Conservation (phyloP, 257 asterid species). For the Plantago major region DNA sequence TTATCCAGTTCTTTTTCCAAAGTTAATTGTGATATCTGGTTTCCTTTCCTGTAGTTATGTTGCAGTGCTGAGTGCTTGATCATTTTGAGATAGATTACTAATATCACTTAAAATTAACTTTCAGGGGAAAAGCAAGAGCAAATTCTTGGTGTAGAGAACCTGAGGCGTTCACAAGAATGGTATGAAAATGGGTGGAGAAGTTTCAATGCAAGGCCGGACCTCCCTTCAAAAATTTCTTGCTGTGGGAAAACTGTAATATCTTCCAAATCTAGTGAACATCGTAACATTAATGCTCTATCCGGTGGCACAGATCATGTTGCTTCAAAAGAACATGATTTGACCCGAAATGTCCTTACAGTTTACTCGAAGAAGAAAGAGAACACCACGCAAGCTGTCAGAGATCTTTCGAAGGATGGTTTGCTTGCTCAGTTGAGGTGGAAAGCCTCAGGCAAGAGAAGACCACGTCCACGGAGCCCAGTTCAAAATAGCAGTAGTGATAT, state of each 20-base stretch:
- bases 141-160: constrained; percentile 27
- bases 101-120: constrained; percentile 4
- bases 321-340: not conserved
- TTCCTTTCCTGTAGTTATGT: no score
- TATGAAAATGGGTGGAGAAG: constrained; percentile 41
- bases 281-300: not conserved
- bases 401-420: constrained; percentile 48
- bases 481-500: constrained; percentile 27
- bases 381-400: constrained; percentile 23
- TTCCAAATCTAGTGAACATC: not conserved
- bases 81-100: not conserved
- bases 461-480: constrained; percentile 40
- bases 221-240: constrained; percentile 25
- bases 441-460: constrained; percentile 57
- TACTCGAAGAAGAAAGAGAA: constrained; percentile 7
- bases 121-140: constrained; percentile 58
- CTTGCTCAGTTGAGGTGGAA: constrained; percentile 55
- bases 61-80: not conserved
- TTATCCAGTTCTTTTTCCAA: not conserved
- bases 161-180: constrained; percentile 83
- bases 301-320: not conserved
- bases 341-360: constrained; percentile 8
- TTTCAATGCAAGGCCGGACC: constrained; percentile 44
- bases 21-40: no score
- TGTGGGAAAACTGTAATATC: constrained; percentile 5